Conservation (phyloP, 2,329 filamentous ascomycete genomes). For the Trichoderma semiorbis region DNA sequence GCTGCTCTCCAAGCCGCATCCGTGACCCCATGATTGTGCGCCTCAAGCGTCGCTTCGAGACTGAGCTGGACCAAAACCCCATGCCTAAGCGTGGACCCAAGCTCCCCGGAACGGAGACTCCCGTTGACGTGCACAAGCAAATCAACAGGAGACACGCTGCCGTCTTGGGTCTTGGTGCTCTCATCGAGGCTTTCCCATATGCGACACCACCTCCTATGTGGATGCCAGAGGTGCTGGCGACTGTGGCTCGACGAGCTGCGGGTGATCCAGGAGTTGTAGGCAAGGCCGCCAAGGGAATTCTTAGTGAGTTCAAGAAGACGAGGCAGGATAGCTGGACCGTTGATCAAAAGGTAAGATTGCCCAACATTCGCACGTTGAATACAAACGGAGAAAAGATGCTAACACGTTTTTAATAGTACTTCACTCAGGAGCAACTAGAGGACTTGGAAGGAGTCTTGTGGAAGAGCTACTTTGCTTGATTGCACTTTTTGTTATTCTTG, state of each 20-base stretch:
- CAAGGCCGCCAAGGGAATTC: conserved; percentile 88
- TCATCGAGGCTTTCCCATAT: conserved; percentile 96
- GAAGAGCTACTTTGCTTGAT: conserved; percentile 97
- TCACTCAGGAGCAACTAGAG: conserved; percentile 88
- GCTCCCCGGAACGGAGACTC: conserved; percentile 63
- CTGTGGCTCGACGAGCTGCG: conserved; percentile 78
- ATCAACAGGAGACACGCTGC: conserved; percentile 83
- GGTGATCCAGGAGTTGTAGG: conserved; percentile 89
- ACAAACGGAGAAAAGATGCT: background rate
- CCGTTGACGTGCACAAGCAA: conserved; percentile 68
- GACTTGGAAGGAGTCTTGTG: conserved; percentile 94
- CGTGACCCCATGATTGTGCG: conserved; percentile 73
- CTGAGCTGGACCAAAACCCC: conserved; percentile 75
- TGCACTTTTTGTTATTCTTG: background rate
- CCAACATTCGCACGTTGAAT: background rate
- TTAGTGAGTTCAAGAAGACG: conserved; percentile 99
- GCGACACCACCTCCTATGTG: conserved; percentile 85
- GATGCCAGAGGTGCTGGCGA: conserved; percentile 90
- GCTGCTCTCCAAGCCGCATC: conserved; percentile 80
- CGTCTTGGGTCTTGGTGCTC: conserved; percentile 82
- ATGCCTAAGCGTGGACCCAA: conserved; percentile 70
- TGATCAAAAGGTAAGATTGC: conserved; percentile 82
- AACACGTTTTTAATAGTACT: conserved; percentile 51
- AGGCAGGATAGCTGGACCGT: conserved; percentile 98
- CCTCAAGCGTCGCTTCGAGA: conserved; percentile 76